Conservation (phyloP, 768 basidiomycete species). For the Panellus pusillus region DNA sequence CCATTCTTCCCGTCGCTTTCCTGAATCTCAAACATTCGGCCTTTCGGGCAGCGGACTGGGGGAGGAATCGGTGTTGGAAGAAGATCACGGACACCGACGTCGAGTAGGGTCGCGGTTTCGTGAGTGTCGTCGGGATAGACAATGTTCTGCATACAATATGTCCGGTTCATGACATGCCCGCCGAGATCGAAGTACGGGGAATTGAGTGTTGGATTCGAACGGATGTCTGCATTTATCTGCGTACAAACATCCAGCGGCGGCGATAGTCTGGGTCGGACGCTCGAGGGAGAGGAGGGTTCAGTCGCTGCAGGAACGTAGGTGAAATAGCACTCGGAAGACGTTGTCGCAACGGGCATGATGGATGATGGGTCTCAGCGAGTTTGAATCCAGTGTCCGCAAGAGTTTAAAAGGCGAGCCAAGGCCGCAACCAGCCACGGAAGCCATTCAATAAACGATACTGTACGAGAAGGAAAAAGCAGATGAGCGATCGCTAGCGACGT, state of each 20-base stretch:
- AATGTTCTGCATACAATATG: conserved; percentile 26
- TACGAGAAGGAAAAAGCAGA: too few species aligned
- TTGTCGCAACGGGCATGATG: too few species aligned
- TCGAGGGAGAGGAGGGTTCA: too few species aligned
- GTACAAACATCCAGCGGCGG: conserved; percentile 23
- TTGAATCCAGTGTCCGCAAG: too few species aligned
- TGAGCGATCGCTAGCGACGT: too few species aligned
- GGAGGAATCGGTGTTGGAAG: conserved; percentile 20
- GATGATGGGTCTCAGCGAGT: too few species aligned
- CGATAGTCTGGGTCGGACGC: background rate
- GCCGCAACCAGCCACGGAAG: too few species aligned
- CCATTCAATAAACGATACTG: too few species aligned
- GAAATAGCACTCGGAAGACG: too few species aligned
- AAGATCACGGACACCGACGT: conserved; percentile 29
- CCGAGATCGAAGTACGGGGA: conserved; percentile 30
- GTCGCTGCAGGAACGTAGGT: too few species aligned
- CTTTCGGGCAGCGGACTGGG: background rate
- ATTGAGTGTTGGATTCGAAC: conserved; percentile 23
- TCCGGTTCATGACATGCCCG: conserved; percentile 25
- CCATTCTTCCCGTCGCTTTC: conserved; percentile 22
- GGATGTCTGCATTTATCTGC: conserved; percentile 24
- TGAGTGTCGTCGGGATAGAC: conserved; percentile 14
- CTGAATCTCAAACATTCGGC: conserved; percentile 11
- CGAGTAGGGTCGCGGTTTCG: conserved; percentile 32
- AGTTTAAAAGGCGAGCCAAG: too few species aligned